These are phyloP conservation scores for Monilinia polystroma DNA, from an alignment of 2,329 filamentous ascomycete genomes.

Conservation along the genomic window DNA sequence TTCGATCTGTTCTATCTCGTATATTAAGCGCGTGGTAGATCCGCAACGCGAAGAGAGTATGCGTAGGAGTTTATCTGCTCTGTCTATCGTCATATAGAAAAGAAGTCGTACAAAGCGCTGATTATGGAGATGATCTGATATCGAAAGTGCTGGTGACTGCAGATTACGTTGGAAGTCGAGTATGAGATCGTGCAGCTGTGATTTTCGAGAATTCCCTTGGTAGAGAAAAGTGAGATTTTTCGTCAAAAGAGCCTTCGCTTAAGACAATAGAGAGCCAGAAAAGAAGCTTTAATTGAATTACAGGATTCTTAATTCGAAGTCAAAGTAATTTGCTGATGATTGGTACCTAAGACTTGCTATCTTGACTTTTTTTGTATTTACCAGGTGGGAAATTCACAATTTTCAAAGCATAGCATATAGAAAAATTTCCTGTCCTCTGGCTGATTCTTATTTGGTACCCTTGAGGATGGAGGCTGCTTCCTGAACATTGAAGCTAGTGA, in stretches of 20 bases:
- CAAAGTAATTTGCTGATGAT: not conserved
- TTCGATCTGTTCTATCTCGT: not conserved
- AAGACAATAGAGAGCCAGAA: not conserved
- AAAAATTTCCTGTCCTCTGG: not conserved
- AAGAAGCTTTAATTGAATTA: not conserved
- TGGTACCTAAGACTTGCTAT: not conserved
- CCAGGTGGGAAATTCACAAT: not conserved
- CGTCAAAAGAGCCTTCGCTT: not conserved
- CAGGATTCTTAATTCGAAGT: not conserved
- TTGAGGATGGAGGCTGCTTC: not conserved
- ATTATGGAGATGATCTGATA: not conserved
- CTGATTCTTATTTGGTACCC: not conserved
- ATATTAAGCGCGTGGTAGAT: not conserved
- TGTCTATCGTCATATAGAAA: not conserved
- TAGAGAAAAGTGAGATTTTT: not conserved
- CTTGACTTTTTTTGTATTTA: too few relatives aligned
- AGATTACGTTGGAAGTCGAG: not conserved
- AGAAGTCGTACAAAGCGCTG: not conserved
- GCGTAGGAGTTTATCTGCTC: not conserved
- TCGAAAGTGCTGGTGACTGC: not conserved
- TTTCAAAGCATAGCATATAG: not conserved
- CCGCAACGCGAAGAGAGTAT: not conserved
- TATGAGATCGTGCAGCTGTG: not conserved
- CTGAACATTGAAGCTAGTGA: not conserved
- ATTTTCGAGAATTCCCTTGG: not conserved